phyloP scores from a whole-genome alignment of 2,329 filamentous ascomycete species.

The Cladosporium austrohemisphaericum region DNA sequence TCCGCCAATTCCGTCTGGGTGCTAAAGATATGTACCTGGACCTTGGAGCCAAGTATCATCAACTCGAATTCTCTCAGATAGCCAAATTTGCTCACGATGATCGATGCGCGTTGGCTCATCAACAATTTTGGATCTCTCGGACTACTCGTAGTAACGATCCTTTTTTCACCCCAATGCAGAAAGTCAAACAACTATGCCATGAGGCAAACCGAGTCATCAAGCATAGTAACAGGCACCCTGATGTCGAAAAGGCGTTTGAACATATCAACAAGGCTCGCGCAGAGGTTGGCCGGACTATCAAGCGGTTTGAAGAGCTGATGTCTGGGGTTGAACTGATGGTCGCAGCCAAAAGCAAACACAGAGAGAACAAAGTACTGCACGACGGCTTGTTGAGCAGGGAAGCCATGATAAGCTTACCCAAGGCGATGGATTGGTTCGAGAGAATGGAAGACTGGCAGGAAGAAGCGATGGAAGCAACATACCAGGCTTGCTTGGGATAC shows the following conservation, averaged over 20 bases:
- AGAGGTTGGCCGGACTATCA: not conserved
- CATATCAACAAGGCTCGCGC: slow-evolving; percentile 10
- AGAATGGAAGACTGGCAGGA: slow-evolving; percentile 8
- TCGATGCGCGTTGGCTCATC: not conserved
- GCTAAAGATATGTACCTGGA: slow-evolving; percentile 6
- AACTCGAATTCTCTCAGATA: slow-evolving; percentile 2
- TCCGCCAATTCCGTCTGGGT: not conserved
- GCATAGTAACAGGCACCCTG: not conserved
- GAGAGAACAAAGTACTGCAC: not conserved
- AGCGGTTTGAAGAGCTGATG: not conserved
- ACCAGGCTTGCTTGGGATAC: too few species aligned
- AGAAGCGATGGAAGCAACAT: not conserved
- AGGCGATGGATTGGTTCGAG: not conserved
- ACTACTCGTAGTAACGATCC: not conserved
- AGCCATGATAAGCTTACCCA: slow-evolving; percentile 21
- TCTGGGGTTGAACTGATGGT: not conserved
- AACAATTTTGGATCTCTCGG: slow-evolving; percentile 6
- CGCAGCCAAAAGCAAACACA: not conserved
- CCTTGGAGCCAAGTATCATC: not conserved
- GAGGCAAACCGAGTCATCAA: not conserved
- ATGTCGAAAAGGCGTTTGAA: not conserved
- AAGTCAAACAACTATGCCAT: not conserved
- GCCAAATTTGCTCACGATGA: not conserved
- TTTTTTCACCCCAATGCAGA: not conserved
- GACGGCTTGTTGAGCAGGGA: slow-evolving; percentile 51